These are phyloP conservation scores for Euclidium syriacum DNA, from an alignment of 345 rosid species.

Conservation along the genomic window DNA sequence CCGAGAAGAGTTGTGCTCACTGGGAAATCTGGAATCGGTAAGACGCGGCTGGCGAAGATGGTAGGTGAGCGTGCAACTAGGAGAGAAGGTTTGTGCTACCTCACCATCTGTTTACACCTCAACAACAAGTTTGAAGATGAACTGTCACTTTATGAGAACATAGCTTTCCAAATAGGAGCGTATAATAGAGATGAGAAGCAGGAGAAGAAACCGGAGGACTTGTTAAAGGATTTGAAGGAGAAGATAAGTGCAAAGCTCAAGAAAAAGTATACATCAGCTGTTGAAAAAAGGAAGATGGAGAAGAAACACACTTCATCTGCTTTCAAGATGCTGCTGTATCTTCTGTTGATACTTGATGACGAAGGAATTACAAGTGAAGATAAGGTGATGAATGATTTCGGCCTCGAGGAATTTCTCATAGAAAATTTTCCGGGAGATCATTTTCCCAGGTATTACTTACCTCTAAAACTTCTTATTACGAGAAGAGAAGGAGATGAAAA, in stretches of 20 bases:
- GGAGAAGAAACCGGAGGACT: background rate
- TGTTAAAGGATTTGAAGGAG: background rate
- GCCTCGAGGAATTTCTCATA: background rate
- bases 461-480: conserved; percentile 18
- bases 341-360: conserved; percentile 41
- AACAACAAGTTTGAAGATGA: background rate
- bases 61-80: background rate
- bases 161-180: conserved; percentile 31
- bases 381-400: background rate
- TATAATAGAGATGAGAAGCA: background rate
- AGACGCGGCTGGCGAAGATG: background rate
- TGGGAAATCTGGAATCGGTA: conserved; percentile 4
- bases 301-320: background rate
- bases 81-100: background rate
- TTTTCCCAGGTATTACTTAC: fast-evolving
- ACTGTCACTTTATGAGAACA: conserved; percentile 15
- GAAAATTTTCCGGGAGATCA: background rate
- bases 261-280: background rate
- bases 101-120: background rate
- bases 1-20: background rate
- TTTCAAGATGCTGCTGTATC: background rate
- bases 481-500: background rate
- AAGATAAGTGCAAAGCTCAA: background rate
- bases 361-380: conserved; percentile 9
- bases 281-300: background rate